These are phyloP conservation scores for Penicillium psychrosexuale DNA, from an alignment of 2,329 filamentous ascomycete species.

Conservation along the genomic window DNA sequence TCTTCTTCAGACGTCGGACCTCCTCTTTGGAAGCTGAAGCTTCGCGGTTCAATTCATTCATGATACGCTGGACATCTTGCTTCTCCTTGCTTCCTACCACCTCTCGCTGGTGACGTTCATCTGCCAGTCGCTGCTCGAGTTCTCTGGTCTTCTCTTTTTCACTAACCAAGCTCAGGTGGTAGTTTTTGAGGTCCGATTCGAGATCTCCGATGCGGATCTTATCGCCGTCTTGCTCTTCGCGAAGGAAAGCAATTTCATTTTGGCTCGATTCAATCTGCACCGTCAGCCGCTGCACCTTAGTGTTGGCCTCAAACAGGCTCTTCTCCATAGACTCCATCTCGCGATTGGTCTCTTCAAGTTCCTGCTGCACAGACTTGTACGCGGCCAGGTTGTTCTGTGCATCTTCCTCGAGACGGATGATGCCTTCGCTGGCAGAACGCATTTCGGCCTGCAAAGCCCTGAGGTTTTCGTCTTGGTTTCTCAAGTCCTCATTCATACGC, in stretches of 20 bases:
- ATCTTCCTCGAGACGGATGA: slow-evolving; percentile 86
- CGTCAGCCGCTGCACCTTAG: slow-evolving; percentile 80
- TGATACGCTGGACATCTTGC: slow-evolving; percentile 87
- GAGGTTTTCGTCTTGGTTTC: slow-evolving; percentile 79
- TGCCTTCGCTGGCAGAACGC: slow-evolving; percentile 81
- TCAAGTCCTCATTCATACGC: slow-evolving; percentile 67
- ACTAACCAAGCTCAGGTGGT: slow-evolving; percentile 76
- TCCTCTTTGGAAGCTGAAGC: slow-evolving; percentile 81
- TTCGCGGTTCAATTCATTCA: slow-evolving; percentile 89
- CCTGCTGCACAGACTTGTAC: slow-evolving; percentile 78
- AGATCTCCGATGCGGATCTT: slow-evolving; percentile 97
- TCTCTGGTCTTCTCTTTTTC: slow-evolving; percentile 75
- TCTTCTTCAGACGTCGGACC: slow-evolving; percentile 75
- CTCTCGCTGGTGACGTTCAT: slow-evolving; percentile 82
- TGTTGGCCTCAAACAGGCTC: slow-evolving; percentile 77
- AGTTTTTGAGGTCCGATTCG: slow-evolving; percentile 74
- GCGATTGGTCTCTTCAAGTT: slow-evolving; percentile 76
- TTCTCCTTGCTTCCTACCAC: slow-evolving; percentile 84
- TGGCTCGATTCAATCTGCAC: slow-evolving; percentile 92
- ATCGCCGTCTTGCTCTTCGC: slow-evolving; percentile 94
- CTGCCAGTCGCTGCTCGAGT: slow-evolving; percentile 69
- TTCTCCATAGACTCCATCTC: slow-evolving; percentile 85
- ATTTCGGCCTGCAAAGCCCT: slow-evolving; percentile 90
- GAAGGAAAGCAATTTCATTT: slow-evolving; percentile 87
- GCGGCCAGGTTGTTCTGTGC: slow-evolving; percentile 73